These are phyloP conservation scores for Mimosa pudica DNA, from an alignment of 306 rosid species.

Conservation along the genomic window DNA sequence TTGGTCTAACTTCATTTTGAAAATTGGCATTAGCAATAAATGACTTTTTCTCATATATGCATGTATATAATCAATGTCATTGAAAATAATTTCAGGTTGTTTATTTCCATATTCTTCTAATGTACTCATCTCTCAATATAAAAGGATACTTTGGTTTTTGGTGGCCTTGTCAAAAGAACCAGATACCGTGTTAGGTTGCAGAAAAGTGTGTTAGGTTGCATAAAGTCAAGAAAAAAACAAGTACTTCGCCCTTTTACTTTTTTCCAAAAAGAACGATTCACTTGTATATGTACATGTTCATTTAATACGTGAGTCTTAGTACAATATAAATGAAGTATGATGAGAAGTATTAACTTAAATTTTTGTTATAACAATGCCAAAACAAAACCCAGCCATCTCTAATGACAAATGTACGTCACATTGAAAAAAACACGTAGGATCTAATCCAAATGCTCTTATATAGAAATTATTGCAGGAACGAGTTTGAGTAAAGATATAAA, in stretches of 20 bases:
- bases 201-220: background rate
- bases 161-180: background rate
- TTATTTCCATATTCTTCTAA: background rate
- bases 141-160: background rate
- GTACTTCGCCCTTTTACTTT: background rate
- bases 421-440: no score
- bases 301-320: no score
- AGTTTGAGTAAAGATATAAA: no score
- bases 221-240: slow-evolving; percentile 16
- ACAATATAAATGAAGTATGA: no score
- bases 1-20: slow-evolving; percentile 8
- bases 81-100: background rate
- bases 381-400: no score
- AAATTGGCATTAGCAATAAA: background rate
- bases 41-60: background rate
- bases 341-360: no score
- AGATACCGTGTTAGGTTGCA: background rate
- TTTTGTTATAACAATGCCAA: no score
- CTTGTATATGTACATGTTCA: no score
- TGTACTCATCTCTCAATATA: background rate
- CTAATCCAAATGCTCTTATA: no score
- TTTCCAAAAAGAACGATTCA: background rate
- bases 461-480: no score
- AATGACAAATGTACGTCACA: no score
- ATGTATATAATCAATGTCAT: no score